A percentile compares a stretch with the other conserved stretches of the same genome.
phyloP scores from a whole-genome alignment of 345 rosid genomes.

The Aurinia saxatilis region DNA sequence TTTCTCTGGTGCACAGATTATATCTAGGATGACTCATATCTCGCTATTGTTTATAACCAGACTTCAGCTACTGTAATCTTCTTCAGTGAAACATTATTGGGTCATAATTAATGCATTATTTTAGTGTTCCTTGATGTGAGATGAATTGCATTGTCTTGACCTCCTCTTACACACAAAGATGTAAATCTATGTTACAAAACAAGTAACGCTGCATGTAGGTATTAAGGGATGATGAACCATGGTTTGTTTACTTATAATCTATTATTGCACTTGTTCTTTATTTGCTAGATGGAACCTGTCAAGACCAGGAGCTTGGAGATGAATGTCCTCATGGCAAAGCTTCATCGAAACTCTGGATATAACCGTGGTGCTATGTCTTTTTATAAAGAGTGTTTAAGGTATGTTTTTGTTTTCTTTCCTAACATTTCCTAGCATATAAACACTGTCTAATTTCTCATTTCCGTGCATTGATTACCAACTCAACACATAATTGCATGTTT shows the following conservation, averaged over 20 bases:
- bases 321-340: slow-evolving; percentile 92
- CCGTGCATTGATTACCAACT: not conserved
- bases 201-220: slow-evolving; percentile 2
- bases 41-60: not conserved
- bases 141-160: not conserved
- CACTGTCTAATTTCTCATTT: slow-evolving; percentile 2
- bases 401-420: slow-evolving; percentile 2
- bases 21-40: not conserved
- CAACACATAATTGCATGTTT: not conserved
- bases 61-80: not conserved
- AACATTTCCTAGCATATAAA: not conserved
- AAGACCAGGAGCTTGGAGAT: slow-evolving; percentile 89
- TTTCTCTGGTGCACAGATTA: not conserved
- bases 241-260: not conserved
- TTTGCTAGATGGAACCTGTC: slow-evolving; percentile 78
- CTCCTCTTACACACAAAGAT: not conserved
- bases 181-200: not conserved
- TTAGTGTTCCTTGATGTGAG: not conserved
- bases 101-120: not conserved
- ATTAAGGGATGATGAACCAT: not conserved
- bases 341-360: slow-evolving; percentile 76
- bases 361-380: slow-evolving; percentile 81
- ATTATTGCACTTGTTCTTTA: not conserved
- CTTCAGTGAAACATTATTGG: not conserved
- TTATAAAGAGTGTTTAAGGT: slow-evolving; percentile 94